Evolutionary conservation across 306 rosid genomes (phyloP).

Genomic region (Malus sieversii): DNA sequence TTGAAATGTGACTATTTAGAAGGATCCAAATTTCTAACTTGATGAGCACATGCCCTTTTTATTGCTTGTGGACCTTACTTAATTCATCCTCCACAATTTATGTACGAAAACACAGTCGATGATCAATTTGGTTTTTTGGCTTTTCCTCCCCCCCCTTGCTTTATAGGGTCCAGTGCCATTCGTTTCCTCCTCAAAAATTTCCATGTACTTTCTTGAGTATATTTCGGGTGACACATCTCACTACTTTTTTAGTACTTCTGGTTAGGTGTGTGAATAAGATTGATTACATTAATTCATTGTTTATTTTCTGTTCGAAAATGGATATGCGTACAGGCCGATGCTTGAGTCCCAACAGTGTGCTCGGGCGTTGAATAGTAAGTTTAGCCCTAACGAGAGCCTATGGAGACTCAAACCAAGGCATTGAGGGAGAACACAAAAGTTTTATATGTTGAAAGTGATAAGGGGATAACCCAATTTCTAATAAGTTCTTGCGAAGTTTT

Average conservation of each 20-base stretch:
- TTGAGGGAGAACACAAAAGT: too few relatives aligned
- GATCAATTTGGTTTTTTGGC: background rate
- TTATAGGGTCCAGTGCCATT: background rate
- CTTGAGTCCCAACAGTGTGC: background rate
- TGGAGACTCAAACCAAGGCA: too few relatives aligned
- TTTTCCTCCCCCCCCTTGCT: background rate
- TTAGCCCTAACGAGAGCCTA: too few relatives aligned
- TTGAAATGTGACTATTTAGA: background rate
- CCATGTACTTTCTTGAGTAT: background rate
- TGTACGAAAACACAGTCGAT: background rate
- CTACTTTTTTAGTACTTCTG: too few relatives aligned
- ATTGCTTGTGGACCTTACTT: background rate
- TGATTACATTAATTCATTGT: background rate
- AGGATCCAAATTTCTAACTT: slow-evolving; percentile 4
- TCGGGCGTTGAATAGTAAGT: background rate
- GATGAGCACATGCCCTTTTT: slow-evolving; percentile 10
- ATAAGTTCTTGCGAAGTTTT: too few relatives aligned
- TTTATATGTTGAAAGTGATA: too few relatives aligned
- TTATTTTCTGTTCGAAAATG: background rate
- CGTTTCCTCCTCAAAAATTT: background rate
- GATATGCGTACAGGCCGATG: background rate
- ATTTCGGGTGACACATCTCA: background rate
- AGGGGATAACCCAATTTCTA: too few relatives aligned
- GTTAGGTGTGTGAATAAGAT: background rate
- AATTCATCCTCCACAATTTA: slow-evolving; percentile 1